These are phyloP conservation scores for Colletotrichum higginsianum DNA, from an alignment of 2,329 filamentous ascomycete genomes.

Conservation along the genomic window DNA sequence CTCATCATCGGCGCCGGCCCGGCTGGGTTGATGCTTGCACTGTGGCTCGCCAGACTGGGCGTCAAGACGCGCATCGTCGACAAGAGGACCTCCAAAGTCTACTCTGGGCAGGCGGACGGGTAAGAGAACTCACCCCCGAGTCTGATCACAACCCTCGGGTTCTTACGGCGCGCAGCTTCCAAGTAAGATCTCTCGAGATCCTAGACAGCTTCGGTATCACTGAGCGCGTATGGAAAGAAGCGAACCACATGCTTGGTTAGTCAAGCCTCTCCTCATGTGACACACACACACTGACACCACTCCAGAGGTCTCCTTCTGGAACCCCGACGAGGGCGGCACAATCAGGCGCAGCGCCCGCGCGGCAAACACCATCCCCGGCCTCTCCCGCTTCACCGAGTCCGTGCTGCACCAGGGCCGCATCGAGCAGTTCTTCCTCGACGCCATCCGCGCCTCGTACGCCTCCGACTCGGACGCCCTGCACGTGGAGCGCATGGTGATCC, in stretches of 20 bases:
- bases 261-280: not conserved
- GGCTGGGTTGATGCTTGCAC: slow-evolving; percentile 59
- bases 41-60: slow-evolving; percentile 59
- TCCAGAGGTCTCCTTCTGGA: slow-evolving; percentile 62
- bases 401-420: slow-evolving; percentile 81
- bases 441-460: slow-evolving; percentile 67
- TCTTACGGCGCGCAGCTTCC: slow-evolving; percentile 21
- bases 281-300: slow-evolving; percentile 2
- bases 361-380: slow-evolving; percentile 73
- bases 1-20: slow-evolving; percentile 46
- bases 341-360: slow-evolving; percentile 73
- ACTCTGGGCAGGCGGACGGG: slow-evolving; percentile 62
- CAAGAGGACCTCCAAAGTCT: slow-evolving; percentile 58
- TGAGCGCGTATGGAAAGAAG: slow-evolving; percentile 75
- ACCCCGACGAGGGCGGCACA: slow-evolving; percentile 71
- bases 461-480: slow-evolving; percentile 53
- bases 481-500: slow-evolving; percentile 74
- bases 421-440: slow-evolving; percentile 76
- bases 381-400: slow-evolving; percentile 75
- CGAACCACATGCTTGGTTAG: slow-evolving; percentile 77
- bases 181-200: slow-evolving; percentile 68
- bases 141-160: not conserved
- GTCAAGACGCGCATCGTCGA: slow-evolving; percentile 60
- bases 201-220: slow-evolving; percentile 80
- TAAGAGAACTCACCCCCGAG: slow-evolving; percentile 68